Percentiles rank a stretch among this genome's conserved stretches.
These are phyloP conservation scores for Jaenimonas drosophilae DNA, from an alignment of 208 protist genomes.

Conservation along the genomic window DNA sequence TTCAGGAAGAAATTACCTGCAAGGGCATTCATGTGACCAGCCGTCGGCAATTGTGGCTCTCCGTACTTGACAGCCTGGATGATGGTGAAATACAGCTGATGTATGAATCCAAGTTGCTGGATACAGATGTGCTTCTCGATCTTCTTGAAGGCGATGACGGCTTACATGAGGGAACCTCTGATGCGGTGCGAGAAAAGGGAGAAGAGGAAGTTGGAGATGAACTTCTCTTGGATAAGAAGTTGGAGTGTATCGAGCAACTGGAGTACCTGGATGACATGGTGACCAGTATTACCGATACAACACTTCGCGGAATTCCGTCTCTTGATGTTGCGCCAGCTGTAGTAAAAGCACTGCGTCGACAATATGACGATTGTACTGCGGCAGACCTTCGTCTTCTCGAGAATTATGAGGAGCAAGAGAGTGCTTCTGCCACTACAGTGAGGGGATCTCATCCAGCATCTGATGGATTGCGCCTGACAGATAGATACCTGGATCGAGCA, in stretches of 20 bases:
- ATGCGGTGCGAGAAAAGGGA: slow-evolving; percentile 1
- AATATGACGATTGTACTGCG: slow-evolving; percentile 40
- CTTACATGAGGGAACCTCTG: not conserved
- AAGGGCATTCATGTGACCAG: too few relatives aligned
- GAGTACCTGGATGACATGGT: slow-evolving; percentile 39
- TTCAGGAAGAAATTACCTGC: too few relatives aligned
- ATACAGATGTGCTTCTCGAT: slow-evolving; percentile 9
- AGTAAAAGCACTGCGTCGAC: slow-evolving; percentile 30
- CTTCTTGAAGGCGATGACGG: not conserved
- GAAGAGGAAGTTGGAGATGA: not conserved
- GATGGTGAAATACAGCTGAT: not conserved
- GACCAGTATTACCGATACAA: slow-evolving; percentile 5
- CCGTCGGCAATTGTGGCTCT: not conserved
- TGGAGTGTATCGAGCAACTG: slow-evolving; percentile 19
- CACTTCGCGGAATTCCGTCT: slow-evolving; percentile 16
- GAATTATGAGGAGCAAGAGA: slow-evolving; percentile 32
- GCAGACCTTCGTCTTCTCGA: slow-evolving; percentile 52
- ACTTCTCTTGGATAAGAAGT: slow-evolving; percentile 22
- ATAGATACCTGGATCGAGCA: slow-evolving; percentile 34
- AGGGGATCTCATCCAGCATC: not conserved
- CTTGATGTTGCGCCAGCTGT: slow-evolving; percentile 51
- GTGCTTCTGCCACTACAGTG: not conserved
- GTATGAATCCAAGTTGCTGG: not conserved
- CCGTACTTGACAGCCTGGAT: not conserved
- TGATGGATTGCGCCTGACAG: slow-evolving; percentile 3